Conservation (phyloP, 2,329 filamentous ascomycete genomes). For the Didymella exigua region DNA sequence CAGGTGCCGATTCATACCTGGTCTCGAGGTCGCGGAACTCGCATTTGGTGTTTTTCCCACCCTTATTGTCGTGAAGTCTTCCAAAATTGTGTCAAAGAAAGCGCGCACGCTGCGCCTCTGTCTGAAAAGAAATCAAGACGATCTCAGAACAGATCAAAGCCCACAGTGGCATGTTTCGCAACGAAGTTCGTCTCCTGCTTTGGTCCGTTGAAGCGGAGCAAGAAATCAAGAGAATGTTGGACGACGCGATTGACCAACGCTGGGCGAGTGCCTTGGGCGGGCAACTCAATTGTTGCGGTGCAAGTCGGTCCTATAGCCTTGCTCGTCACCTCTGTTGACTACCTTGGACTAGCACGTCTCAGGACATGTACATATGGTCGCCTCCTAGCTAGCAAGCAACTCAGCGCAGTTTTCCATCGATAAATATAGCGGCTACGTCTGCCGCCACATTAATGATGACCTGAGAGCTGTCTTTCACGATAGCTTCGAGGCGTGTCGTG, state of each 20-base stretch:
- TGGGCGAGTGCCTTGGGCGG: too few species aligned
- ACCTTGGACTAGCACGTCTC: too few species aligned
- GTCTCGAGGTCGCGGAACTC: conserved; percentile 29
- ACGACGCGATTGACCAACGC: conserved; percentile 17
- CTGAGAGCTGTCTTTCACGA: conserved; percentile 20
- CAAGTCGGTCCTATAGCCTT: too few species aligned
- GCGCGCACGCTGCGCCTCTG: conserved; percentile 27
- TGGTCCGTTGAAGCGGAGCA: conserved; percentile 23
- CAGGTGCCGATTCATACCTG: conserved; percentile 26
- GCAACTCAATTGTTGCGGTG: too few species aligned
- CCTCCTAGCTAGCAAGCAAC: too few species aligned
- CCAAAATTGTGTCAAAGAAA: conserved; percentile 14
- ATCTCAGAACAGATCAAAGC: conserved; percentile 23
- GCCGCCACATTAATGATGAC: too few species aligned
- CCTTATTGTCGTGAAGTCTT: conserved; percentile 28
- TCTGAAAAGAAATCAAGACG: conserved; percentile 23
- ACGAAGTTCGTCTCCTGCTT: conserved; percentile 30
- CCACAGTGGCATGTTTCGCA: conserved; percentile 26
- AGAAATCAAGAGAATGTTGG: conserved; percentile 24
- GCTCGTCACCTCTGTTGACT: too few species aligned
- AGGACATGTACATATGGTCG: too few species aligned
- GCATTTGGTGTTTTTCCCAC: conserved; percentile 32
- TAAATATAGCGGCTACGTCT: too few species aligned
- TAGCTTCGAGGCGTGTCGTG: conserved; percentile 20
- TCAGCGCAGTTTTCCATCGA: too few species aligned